phyloP scores from a whole-genome alignment of 768 basidiomycete genomes.

The Megacollybia marginata region DNA sequence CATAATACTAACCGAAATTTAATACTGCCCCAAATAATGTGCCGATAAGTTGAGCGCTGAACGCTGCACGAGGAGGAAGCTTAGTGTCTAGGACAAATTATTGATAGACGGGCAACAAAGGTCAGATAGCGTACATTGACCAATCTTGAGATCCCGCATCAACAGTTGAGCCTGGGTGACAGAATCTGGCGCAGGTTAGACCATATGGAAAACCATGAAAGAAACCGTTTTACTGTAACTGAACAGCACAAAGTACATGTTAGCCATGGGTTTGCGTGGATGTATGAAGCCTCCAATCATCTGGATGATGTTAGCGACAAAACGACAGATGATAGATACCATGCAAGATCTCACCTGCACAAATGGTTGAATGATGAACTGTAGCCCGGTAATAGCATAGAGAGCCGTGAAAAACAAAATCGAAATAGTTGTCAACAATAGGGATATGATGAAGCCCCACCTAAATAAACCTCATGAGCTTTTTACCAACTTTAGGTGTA shows the following conservation, averaged over 20 bases:
- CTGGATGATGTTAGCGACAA: neutral
- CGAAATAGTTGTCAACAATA: constrained; percentile 5
- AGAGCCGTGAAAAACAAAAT: neutral
- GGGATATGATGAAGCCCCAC: constrained; percentile 41
- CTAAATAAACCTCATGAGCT: constrained; percentile 15
- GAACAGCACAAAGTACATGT: neutral
- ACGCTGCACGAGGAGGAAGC: constrained; percentile 5
- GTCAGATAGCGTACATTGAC: neutral
- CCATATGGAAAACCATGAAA: neutral
- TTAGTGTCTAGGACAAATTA: constrained; percentile 16
- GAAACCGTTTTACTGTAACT: neutral
- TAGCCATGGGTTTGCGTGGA: neutral
- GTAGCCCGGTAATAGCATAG: constrained; percentile 6
- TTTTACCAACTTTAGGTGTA: neutral
- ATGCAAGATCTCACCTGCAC: constrained; percentile 31
- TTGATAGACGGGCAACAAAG: too few species aligned
- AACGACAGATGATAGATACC: constrained; percentile 1
- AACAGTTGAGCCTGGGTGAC: constrained; percentile 8
- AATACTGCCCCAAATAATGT: constrained; percentile 37
- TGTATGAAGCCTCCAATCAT: neutral
- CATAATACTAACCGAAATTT: constrained; percentile 20
- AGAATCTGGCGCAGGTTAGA: neutral
- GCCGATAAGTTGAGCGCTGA: constrained; percentile 41
- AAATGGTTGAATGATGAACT: constrained; percentile 33
- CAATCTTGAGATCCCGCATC: constrained; percentile 11